Conservation (phyloP, 352 stramenopile species). For the Peronospora tabacina region DNA sequence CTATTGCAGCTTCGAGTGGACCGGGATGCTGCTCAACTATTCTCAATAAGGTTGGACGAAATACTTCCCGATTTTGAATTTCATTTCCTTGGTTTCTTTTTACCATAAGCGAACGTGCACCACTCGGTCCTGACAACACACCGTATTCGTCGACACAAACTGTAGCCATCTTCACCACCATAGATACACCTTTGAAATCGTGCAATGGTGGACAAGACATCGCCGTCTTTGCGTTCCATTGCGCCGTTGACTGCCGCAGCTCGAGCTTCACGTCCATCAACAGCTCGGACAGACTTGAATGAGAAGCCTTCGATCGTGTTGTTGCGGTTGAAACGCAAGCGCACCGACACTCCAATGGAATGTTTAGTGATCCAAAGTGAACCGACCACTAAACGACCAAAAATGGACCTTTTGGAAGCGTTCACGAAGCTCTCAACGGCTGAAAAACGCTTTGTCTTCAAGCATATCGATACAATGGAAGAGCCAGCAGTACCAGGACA, state of each 20-base stretch:
- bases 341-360: constrained; percentile 71
- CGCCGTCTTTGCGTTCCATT: not conserved
- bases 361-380: constrained; percentile 57
- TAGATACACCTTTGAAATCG: not conserved
- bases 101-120: not conserved
- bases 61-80: constrained; percentile 8
- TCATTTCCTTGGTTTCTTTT: constrained; percentile 13
- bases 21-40: constrained; percentile 2
- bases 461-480: constrained; percentile 78
- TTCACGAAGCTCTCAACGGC: constrained; percentile 60
- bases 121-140: no score
- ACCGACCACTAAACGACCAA: constrained; percentile 20
- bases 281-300: not conserved
- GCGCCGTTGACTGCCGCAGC: constrained; percentile 5
- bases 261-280: constrained; percentile 5
- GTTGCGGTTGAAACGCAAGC: constrained; percentile 75
- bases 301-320: constrained; percentile 50
- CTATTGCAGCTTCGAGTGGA: constrained; percentile 5
- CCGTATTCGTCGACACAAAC: not conserved
- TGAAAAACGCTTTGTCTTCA: constrained; percentile 73
- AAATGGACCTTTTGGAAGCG: constrained; percentile 36
- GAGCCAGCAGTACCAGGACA: constrained; percentile 27
- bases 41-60: constrained; percentile 11
- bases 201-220: constrained; percentile 21
- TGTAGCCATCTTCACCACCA: not conserved